Conservation (phyloP, 108 stramenopile species). For the Fragilariopsis cylindrus region DNA sequence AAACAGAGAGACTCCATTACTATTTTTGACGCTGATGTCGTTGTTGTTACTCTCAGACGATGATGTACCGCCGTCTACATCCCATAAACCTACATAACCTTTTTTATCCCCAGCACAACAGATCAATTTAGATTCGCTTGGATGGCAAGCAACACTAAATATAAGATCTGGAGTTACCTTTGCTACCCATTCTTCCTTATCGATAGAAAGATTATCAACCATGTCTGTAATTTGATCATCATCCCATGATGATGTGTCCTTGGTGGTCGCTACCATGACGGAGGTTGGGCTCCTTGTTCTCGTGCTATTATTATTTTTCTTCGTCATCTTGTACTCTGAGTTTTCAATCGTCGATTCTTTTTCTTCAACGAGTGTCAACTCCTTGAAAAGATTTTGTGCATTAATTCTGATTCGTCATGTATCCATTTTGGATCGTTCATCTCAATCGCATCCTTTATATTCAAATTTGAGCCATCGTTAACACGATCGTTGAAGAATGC, state of each 20-base stretch:
- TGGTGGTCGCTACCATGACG: slow-evolving; percentile 9
- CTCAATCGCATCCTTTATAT: slow-evolving; percentile 54
- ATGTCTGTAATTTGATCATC: background rate
- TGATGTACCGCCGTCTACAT: slow-evolving; percentile 48
- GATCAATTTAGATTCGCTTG: slow-evolving; percentile 52
- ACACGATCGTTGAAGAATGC: slow-evolving; percentile 54
- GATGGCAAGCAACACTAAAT: slow-evolving; percentile 71
- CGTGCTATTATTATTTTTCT: background rate
- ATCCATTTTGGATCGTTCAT: slow-evolving; percentile 60
- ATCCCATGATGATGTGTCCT: slow-evolving; percentile 11
- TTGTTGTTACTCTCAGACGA: slow-evolving; percentile 19
- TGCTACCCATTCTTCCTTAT: slow-evolving; percentile 59
- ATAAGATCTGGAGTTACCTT: slow-evolving; percentile 82
- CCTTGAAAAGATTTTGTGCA: slow-evolving; percentile 40
- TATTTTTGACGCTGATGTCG: slow-evolving; percentile 26
- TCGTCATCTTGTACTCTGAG: background rate
- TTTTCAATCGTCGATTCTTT: slow-evolving; percentile 2
- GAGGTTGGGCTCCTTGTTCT: slow-evolving; percentile 30
- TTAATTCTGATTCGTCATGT: slow-evolving; percentile 36
- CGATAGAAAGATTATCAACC: slow-evolving; percentile 51
- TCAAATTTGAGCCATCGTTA: slow-evolving; percentile 73
- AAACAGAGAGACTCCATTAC: slow-evolving; percentile 49
- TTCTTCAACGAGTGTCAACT: slow-evolving; percentile 3
- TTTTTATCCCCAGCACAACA: slow-evolving; percentile 74
- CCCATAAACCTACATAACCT: slow-evolving; percentile 78